Evolutionary conservation across 352 stramenopile genomes (phyloP), one percentile per base, ranked within the genome.

Genomic region (Phytophthora hibernalis): DNA sequence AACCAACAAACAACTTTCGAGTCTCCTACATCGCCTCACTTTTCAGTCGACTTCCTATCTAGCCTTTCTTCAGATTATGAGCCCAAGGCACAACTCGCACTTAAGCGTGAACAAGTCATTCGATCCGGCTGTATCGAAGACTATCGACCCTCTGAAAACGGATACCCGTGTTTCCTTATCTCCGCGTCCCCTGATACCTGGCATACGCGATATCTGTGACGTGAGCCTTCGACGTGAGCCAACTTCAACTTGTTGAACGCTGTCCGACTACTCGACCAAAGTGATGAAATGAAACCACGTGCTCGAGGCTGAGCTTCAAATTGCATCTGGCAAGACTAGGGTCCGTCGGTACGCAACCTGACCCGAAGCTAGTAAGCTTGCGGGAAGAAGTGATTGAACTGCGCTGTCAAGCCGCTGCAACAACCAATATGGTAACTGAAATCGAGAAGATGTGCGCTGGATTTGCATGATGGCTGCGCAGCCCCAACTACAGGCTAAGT

Each of bases 381-480:
- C n/a, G 28, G 3, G 47, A 16, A 16, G 47, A 54, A 28, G 28
- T 54, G 9, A 43, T 43, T 10, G 13, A 24, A 8, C 47, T 40
- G 5, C 47, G 47, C 26, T 3, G 16, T 3, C 24, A 43, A 26
- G 47, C 47, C 15, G 12, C 28, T 42, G 12, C 47, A 9, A 43
- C 28, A 2, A 21, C 47, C 16, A 38, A 54, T 22, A 54, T 16
- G 47, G 15, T 26, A 10, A 54, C 5, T 15, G 26, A 38, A 16
- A 42, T 54, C 5, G 28, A 54, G 30, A 18, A 43, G 20, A 38
- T 40, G 26, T 12, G 47, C 22, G 30, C 47, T 9, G 12, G 18
- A 9, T 60, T 60, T 15, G 26, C 53, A 50, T 60, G 40, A 52
- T 52, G 37, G 20, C n/a, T 20, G 16, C 15, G 24, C 38, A 44